Evolutionary conservation across 306 rosid genomes (phyloP).

Genomic region (Fragaria vesca): DNA sequence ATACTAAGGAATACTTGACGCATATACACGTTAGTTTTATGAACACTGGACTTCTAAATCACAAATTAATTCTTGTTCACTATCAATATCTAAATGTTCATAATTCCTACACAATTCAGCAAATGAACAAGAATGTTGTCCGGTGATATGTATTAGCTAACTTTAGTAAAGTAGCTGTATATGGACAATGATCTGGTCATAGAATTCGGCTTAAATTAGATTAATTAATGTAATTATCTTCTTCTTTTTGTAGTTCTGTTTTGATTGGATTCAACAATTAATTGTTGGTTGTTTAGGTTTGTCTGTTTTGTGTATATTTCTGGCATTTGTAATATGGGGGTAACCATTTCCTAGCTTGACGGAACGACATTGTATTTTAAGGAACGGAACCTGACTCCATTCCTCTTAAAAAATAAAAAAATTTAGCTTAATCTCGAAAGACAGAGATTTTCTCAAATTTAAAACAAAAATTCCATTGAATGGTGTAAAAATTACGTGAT

Average conservation of each 20-base stretch:
- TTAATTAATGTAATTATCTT: neutral
- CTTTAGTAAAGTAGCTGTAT: neutral
- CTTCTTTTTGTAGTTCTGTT: too few relatives aligned
- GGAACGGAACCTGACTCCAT: too few relatives aligned
- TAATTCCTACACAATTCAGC: neutral
- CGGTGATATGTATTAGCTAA: neutral
- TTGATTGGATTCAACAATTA: too few relatives aligned
- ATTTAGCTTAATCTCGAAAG: neutral
- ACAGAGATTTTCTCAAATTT: neutral
- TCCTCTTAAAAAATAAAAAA: too few relatives aligned
- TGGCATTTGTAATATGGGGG: too few relatives aligned
- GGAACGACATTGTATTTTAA: too few relatives aligned
- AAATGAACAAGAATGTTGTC: neutral
- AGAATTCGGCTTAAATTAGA: slow-evolving; percentile 11
- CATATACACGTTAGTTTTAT: neutral
- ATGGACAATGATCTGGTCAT: slow-evolving; percentile 11
- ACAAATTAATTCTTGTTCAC: neutral
- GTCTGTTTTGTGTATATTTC: too few relatives aligned
- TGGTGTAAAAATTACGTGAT: slow-evolving; percentile 8
- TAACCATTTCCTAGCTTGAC: too few relatives aligned
- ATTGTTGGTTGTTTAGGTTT: too few relatives aligned
- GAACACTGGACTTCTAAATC: neutral
- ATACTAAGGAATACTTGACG: neutral
- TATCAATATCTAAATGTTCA: neutral
- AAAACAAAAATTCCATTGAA: neutral